A percentile compares a stretch with the other conserved stretches of the same genome.
phyloP scores from a whole-genome alignment of 2,329 filamentous ascomycete species.

The Aspergillus luchuensis region DNA sequence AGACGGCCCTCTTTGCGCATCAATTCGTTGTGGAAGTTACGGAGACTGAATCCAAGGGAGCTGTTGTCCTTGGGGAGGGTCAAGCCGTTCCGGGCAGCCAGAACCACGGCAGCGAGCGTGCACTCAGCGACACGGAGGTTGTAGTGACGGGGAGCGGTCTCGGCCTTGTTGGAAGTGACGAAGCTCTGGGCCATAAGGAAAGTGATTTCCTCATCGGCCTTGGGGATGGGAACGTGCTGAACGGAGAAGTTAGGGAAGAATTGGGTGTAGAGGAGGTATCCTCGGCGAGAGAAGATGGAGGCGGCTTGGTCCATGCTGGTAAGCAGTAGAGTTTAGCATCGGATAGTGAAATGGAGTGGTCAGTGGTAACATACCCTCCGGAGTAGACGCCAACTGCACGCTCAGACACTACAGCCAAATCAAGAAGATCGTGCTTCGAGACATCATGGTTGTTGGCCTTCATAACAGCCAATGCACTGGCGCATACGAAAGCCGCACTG shows the following conservation, averaged over 20 bases:
- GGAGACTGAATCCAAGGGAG: constrained; percentile 79
- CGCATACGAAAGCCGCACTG: constrained; percentile 89
- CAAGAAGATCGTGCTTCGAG: constrained; percentile 88
- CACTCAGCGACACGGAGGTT: constrained; percentile 96
- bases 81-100: constrained; percentile 61
- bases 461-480: constrained; percentile 85
- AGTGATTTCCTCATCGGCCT: constrained; percentile 76
- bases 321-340: constrained; percentile 1
- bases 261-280: constrained; percentile 83
- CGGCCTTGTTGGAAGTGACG: constrained; percentile 90
- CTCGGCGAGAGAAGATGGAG: constrained; percentile 86
- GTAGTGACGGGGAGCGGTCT: constrained; percentile 91
- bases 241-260: constrained; percentile 80
- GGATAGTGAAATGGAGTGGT: not conserved
- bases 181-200: constrained; percentile 96
- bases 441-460: constrained; percentile 80
- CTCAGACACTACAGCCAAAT: constrained; percentile 93
- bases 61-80: constrained; percentile 76
- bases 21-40: constrained; percentile 83
- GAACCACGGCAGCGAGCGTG: constrained; percentile 75
- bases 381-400: constrained; percentile 94
- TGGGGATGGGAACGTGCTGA: constrained; percentile 77
- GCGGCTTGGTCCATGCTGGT: constrained; percentile 93
- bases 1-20: constrained; percentile 58
- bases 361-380: constrained; percentile 67